phyloP scores from a whole-genome alignment of 163 green algal genomes.

The Prototheca stagnorum region DNA sequence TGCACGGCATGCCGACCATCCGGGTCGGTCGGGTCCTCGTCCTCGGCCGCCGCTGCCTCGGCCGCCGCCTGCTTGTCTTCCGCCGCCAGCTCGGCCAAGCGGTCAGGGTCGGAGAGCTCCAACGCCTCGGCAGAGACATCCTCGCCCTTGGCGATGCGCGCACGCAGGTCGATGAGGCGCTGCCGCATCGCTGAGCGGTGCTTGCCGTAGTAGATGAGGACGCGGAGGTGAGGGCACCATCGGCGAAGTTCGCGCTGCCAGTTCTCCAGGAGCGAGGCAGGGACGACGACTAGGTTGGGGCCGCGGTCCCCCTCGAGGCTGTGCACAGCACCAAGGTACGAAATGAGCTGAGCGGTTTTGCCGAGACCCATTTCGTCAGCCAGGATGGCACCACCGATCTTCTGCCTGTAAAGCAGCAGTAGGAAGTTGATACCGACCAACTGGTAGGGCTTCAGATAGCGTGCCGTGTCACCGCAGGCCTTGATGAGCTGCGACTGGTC shows the following conservation, averaged over 20 bases:
- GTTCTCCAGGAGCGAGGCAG: conserved; percentile 80
- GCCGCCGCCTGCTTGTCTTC: conserved; percentile 4
- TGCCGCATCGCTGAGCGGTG: conserved; percentile 34
- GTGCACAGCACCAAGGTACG: conserved; percentile 43
- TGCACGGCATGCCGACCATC: not conserved
- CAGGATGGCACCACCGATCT: conserved; percentile 60
- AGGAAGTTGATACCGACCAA: conserved; percentile 90
- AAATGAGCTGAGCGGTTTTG: conserved; percentile 83
- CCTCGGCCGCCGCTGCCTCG: not conserved
- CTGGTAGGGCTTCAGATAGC: conserved; percentile 78
- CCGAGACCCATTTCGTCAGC: conserved; percentile 87
- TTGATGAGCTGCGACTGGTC: conserved; percentile 24
- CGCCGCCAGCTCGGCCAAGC: conserved; percentile 12
- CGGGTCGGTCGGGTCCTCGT: not conserved
- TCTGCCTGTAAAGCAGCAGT: conserved; percentile 49
- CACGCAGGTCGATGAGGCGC: conserved; percentile 17
- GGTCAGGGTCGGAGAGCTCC: conserved; percentile 12
- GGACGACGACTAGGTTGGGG: conserved; percentile 76
- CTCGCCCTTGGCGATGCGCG: conserved; percentile 3
- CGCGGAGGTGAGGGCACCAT: conserved; percentile 57
- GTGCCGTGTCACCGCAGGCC: conserved; percentile 34
- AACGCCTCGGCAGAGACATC: conserved; percentile 16
- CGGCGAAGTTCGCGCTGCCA: conserved; percentile 56
- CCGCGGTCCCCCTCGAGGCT: conserved; percentile 21
- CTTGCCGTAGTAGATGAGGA: conserved; percentile 60